These are phyloP conservation scores for Coemansia sp. DNA, from an alignment of 192 early-diverging fungal genomes.

Conservation along the genomic window DNA sequence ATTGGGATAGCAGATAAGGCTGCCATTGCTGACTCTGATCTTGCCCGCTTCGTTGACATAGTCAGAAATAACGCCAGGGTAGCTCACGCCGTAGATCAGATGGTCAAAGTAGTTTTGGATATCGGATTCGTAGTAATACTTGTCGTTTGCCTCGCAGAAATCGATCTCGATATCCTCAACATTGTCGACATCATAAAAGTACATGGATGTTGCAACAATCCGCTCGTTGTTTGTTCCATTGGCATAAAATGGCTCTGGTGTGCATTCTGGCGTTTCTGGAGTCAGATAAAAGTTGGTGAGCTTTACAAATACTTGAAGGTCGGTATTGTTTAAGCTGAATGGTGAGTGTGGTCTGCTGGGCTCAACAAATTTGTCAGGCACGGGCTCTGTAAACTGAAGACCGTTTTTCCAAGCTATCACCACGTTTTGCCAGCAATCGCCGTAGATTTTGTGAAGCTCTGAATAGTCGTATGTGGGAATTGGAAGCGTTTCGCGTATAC, in stretches of 20 bases:
- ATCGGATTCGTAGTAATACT: not conserved
- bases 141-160: conserved; percentile 10
- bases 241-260: not conserved
- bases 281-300: conserved; percentile 18
- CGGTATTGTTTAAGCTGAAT: conserved; percentile 1
- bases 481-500: not conserved
- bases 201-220: conserved; percentile 17
- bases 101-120: not conserved
- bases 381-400: not conserved
- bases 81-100: not conserved
- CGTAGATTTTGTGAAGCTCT: not conserved
- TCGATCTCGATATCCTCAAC: not conserved
- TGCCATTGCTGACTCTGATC: conserved; percentile 27
- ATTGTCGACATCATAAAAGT: conserved; percentile 20
- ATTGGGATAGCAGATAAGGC: conserved; percentile 33
- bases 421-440: conserved; percentile 2
- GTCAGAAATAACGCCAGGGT: conserved; percentile 12
- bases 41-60: conserved; percentile 10
- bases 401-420: not conserved
- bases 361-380: not conserved
- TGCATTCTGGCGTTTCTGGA: not conserved
- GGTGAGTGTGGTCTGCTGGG: not conserved
- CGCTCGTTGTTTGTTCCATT: conserved; percentile 4
- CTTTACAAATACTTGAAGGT: conserved; percentile 17
- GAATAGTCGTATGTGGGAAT: not conserved